phyloP scores from a whole-genome alignment of 371 early-diverging fungal genomes.

The Apophysomyces ossiformis region DNA sequence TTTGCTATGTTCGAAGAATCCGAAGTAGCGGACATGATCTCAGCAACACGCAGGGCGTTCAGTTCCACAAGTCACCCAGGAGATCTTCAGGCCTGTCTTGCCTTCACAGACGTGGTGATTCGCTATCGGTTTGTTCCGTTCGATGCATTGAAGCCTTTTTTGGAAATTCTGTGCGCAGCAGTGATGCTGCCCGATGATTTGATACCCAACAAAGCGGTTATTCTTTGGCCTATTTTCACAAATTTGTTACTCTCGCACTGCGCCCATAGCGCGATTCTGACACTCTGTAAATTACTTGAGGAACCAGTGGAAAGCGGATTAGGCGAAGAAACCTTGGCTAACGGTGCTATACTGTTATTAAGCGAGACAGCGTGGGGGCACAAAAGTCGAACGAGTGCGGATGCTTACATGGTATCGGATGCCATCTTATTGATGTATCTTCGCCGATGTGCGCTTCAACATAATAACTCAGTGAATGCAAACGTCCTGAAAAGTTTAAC shows the following conservation, averaged over 20 bases:
- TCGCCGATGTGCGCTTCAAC: slow-evolving; percentile 30
- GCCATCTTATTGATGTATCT: slow-evolving; percentile 44
- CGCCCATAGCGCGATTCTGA: slow-evolving; percentile 63
- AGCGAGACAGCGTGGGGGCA: slow-evolving; percentile 62
- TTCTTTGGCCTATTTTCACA: slow-evolving; percentile 63
- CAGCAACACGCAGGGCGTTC: slow-evolving; percentile 55
- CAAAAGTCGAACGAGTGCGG: slow-evolving; percentile 22
- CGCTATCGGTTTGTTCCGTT: slow-evolving; percentile 73
- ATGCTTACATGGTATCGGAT: slow-evolving; percentile 41
- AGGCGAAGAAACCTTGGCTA: slow-evolving; percentile 31
- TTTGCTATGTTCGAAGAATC: slow-evolving; percentile 67
- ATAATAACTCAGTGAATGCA: slow-evolving; percentile 27
- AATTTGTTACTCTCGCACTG: slow-evolving; percentile 72
- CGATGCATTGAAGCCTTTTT: slow-evolving; percentile 56
- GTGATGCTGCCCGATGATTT: slow-evolving; percentile 36
- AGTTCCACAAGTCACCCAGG: slow-evolving; percentile 45
- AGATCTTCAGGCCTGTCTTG: slow-evolving; percentile 59
- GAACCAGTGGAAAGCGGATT: slow-evolving; percentile 21
- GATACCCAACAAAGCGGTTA: slow-evolving; percentile 32
- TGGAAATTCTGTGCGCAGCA: slow-evolving; percentile 61
- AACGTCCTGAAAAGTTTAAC: slow-evolving; percentile 31
- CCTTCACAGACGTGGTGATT: slow-evolving; percentile 72
- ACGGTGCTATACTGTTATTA: slow-evolving; percentile 61
- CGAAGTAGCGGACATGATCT: slow-evolving; percentile 61
- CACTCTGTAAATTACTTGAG: slow-evolving; percentile 60